These are phyloP conservation scores for Globisporangium echinulatum DNA, from an alignment of 352 stramenopile genomes.

Conservation along the genomic window DNA sequence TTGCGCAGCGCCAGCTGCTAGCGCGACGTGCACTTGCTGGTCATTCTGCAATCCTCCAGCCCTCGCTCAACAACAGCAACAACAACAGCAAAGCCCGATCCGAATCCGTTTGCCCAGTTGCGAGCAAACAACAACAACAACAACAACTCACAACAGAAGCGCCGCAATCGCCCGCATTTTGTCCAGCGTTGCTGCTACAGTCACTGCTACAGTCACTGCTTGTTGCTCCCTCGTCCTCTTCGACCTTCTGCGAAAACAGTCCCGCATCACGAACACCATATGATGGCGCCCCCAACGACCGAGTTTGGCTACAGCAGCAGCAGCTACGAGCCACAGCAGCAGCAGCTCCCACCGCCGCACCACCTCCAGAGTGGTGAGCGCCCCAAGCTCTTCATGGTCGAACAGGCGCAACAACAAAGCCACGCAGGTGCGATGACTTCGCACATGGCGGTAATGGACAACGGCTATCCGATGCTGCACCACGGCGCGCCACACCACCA, in stretches of 20 bases:
- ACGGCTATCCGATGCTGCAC: slow-evolving; percentile 39
- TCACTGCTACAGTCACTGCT: neutral
- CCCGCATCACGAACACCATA: slow-evolving; percentile 3
- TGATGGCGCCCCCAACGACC: slow-evolving; percentile 9
- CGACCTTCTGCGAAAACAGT: slow-evolving; percentile 7
- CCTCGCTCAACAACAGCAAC: slow-evolving; percentile 1
- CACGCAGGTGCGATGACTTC: neutral
- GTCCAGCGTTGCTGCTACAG: too few relatives aligned
- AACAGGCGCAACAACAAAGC: slow-evolving; percentile 8
- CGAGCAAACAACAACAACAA: neutral
- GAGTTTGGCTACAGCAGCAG: slow-evolving; percentile 10
- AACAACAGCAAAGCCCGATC: neutral
- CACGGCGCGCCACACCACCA: slow-evolving; percentile 23
- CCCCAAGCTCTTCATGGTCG: slow-evolving; percentile 48
- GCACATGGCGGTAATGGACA: slow-evolving; percentile 12
- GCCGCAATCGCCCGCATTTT: too few relatives aligned
- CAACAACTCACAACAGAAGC: neutral
- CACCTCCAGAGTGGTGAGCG: slow-evolving; percentile 45
- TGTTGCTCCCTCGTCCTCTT: neutral
- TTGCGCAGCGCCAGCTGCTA: slow-evolving; percentile 13
- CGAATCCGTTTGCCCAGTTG: neutral
- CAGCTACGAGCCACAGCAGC: slow-evolving; percentile 8
- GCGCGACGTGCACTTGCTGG: slow-evolving; percentile 1
- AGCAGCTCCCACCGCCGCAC: slow-evolving; percentile 11
- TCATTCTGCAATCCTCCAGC: slow-evolving; percentile 13